Base-by-base conservation (phyloP, 768 basidiomycete genomes). In the Coprinopsis cinerea region DNA sequence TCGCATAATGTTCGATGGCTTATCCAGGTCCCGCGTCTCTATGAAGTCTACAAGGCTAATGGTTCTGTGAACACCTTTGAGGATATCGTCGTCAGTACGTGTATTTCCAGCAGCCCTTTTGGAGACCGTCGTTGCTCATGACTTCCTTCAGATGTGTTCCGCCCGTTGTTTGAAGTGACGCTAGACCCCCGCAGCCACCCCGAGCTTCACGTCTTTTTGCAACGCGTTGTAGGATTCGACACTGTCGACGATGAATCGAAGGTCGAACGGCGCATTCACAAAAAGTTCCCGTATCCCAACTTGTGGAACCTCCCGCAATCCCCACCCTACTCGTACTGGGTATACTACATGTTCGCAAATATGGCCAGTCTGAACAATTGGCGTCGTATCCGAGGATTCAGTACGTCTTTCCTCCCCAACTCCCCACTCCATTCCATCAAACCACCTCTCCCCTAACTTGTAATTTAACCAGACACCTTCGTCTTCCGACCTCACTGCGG, bases 201-300 rank as follows among this genome's bases (percentile, higher is more conserved):
- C 0, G 94, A 98, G 59, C 75, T 99, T 10, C 95, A 98, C 61
- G 75, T 95, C 28, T 94, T 99, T 71, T 70, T 99, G 27, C 93
- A 96, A 65, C 84, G 96, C 4, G 93, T 98, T 4, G 67, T 98
- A 45, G 96, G 96, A 4, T 96, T 99, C 61, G 96, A 98, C 59
- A 93, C 87, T n/a, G 96, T 99, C 18, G 96, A 99, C 57, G 96
- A 99, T 59, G 96, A 99, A 68, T 93, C 90, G 1, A 98, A 97
- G 68, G 73, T 82, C 0, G 96, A 99, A 66, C 73, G 92, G 48
- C 74, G 96, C 23, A 83, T 96, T 39, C 88, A 96, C 62, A 87
- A 85, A 60, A 98, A 96, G 63, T 96, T 89, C 71, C 94, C 94
- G 0, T 91, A 87, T 55, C 94, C 96, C 2, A 76, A 79, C 34